Conservation (phyloP, 2,329 filamentous ascomycete species). For the Aphanoascus verrucosus region DNA sequence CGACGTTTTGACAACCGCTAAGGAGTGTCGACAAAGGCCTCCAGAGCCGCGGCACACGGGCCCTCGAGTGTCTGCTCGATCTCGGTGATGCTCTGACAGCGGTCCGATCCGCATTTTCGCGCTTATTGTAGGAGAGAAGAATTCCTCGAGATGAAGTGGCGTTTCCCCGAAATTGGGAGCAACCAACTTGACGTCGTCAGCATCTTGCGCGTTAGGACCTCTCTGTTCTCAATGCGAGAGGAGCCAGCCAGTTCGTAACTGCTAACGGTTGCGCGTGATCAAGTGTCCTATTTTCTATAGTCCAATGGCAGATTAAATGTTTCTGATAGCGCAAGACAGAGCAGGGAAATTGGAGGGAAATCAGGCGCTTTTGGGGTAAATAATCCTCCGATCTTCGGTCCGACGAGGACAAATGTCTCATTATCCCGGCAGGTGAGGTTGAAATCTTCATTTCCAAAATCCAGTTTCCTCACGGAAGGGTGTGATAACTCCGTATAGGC, state of each 20-base stretch:
- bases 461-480: neutral
- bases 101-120: neutral
- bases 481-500: neutral
- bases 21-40: neutral
- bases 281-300: neutral
- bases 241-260: neutral
- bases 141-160: neutral
- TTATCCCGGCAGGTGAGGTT: neutral
- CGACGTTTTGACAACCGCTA: neutral
- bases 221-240: neutral
- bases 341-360: neutral
- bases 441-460: neutral
- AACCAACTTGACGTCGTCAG: neutral
- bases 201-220: too few relatives aligned
- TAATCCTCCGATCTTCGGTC: neutral
- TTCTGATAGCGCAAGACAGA: neutral
- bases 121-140: neutral
- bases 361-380: neutral
- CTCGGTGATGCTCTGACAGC: neutral
- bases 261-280: neutral
- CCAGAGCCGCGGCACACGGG: slow-evolving; percentile 4
- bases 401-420: neutral
- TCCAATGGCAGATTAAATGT: neutral
- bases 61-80: neutral
- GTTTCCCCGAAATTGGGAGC: neutral